Base-by-base conservation (phyloP, 495 filamentous ascomycete genomes). In the Aspergillus funiculosus region DNA sequence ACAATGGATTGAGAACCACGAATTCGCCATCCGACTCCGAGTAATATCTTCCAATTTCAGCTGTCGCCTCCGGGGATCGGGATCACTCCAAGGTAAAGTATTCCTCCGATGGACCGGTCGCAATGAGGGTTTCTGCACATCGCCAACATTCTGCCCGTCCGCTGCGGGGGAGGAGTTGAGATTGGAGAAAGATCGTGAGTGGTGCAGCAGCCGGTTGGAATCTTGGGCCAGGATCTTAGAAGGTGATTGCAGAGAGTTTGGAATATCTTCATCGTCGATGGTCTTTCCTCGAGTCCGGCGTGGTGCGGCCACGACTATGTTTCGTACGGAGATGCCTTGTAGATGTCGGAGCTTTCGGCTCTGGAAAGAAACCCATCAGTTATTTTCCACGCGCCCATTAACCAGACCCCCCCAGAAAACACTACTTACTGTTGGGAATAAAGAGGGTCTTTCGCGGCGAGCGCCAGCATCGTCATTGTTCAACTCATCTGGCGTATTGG, bases 331-430 rank as follows among this genome's bases (percentile, higher is more conserved):
- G 37, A 98, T 81, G 39, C 86, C 88, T 51, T 86, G 81, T 11
- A 98, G 73, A 69, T 96, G 89, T 39, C 92, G 81, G 20, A 98
- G 74, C 61, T 84, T 90, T 53, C 89, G 82, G 60, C 94, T 95
- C 80, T 94, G 56, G 24, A 27, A 14, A n/a, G 4, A 11, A 22
- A 15, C 37, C 36, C 7, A 60, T 56, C 35, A 50, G 43, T 19
- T 35, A 29, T 24, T 9, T 24, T 9, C 11, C 17, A 10, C 18
- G n/a, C n/a, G 21, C 3, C 7, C 6, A 32, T 14, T 6, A 10
- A 44, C 1, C 7, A 31, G 8, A 15, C 17, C 5, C 29, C 27
- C 11, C 19, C 14, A 28, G 2, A 39, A 1, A 21, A 32, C 4
- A 32, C 26, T 21, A 44, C 35, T 15, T 60, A 78, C 75, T 44